phyloP scores from a whole-genome alignment of 352 stramenopile genomes.

The Pythium biforme region DNA sequence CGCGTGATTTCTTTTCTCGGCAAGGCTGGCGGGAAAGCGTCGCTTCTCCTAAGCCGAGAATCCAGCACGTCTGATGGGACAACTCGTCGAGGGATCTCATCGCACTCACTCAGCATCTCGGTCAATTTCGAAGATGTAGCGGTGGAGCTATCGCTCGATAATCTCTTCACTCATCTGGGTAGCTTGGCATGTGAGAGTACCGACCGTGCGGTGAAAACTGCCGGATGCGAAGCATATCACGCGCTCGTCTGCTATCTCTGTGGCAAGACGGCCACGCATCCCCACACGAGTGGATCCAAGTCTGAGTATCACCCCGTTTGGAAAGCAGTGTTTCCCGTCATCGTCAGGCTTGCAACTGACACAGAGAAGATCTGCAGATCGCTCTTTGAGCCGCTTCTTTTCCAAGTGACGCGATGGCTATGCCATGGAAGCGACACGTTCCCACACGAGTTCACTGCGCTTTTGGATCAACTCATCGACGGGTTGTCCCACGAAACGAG shows the following conservation, averaged over 20 bases:
- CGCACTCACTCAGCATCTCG: constrained; percentile 33
- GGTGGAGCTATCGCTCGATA: constrained; percentile 43
- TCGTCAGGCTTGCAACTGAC: constrained; percentile 65
- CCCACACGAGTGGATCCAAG: constrained; percentile 56
- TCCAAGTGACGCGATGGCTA: constrained; percentile 74
- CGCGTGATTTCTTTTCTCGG: constrained; percentile 61
- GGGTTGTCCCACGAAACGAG: constrained; percentile 51
- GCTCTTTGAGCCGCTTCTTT: constrained; percentile 72
- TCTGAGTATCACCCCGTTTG: constrained; percentile 64
- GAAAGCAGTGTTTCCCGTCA: constrained; percentile 42
- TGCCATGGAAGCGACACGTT: constrained; percentile 51
- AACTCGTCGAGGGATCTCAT: constrained; percentile 8
- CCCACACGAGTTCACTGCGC: constrained; percentile 62
- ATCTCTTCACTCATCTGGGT: constrained; percentile 51
- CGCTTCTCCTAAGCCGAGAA: constrained; percentile 45
- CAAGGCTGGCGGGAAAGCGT: constrained; percentile 45
- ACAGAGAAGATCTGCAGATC: constrained; percentile 65
- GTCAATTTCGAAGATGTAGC: constrained; percentile 45
- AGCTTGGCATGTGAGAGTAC: constrained; percentile 49
- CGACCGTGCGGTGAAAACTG: constrained; percentile 58
- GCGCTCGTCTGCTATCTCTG: constrained; percentile 68
- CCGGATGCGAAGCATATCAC: constrained; percentile 67
- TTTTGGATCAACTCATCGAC: constrained; percentile 59
- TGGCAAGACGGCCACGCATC: constrained; percentile 65
- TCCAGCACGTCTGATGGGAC: constrained; percentile 11